Conservation (phyloP, 1,139 yeast species). For the Kodamaea sp. region DNA sequence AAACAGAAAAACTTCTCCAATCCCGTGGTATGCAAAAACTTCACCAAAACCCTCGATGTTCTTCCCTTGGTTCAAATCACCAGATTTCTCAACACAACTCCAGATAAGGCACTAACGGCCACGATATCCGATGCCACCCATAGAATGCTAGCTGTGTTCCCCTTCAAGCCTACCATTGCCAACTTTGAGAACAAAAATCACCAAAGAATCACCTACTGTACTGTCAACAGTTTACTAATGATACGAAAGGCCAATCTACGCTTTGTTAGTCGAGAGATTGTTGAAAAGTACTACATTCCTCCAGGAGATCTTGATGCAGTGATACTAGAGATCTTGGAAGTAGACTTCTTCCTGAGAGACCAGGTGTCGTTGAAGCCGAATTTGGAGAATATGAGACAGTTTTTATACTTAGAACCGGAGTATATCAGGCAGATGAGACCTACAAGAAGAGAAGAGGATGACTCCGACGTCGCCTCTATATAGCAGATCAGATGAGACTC, state of each 20-base stretch:
- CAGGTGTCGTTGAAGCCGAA: constrained; percentile 22
- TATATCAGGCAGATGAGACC: background rate
- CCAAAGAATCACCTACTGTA: constrained; percentile 35
- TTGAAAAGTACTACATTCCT: constrained; percentile 2
- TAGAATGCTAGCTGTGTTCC: constrained; percentile 32
- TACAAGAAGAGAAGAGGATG: background rate
- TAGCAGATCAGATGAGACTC: no score
- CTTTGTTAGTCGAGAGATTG: constrained; percentile 16
- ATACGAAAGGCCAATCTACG: constrained; percentile 28
- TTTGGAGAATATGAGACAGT: constrained; percentile 17
- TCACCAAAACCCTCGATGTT: constrained; percentile 17
- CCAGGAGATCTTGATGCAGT: constrained; percentile 16
- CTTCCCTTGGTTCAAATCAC: constrained; percentile 33
- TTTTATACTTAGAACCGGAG: constrained; percentile 22
- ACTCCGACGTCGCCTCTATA: background rate
- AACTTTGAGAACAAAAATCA: constrained; percentile 31
- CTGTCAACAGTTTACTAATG: constrained; percentile 25
- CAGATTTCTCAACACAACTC: constrained; percentile 21
- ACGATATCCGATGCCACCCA: constrained; percentile 35
- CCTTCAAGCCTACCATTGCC: constrained; percentile 27
- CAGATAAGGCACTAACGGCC: constrained; percentile 26
- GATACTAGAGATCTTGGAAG: constrained; percentile 26
- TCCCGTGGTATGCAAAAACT: constrained; percentile 17
- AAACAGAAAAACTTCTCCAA: constrained; percentile 11
- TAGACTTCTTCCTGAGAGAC: constrained; percentile 33